phyloP scores from a whole-genome alignment of 1,139 yeast species.

The Pichia terricola region DNA sequence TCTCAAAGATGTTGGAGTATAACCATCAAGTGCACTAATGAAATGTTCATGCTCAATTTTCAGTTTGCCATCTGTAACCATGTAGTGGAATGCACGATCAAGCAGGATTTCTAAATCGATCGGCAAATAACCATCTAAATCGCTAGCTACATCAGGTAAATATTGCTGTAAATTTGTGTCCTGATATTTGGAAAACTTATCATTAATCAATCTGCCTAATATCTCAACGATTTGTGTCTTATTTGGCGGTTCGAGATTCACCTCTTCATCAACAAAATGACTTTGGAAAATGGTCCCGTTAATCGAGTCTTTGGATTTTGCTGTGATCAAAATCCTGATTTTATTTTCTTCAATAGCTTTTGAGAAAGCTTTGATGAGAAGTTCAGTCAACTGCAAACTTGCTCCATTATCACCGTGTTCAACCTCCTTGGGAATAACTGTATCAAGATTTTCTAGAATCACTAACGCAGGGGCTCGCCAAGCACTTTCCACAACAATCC shows the following conservation, averaged over 20 bases:
- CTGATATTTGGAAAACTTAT: conserved; percentile 6
- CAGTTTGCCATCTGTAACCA: conserved; percentile 30
- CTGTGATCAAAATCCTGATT: conserved; percentile 46
- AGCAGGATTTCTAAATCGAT: conserved; percentile 65
- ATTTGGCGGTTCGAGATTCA: conserved; percentile 60
- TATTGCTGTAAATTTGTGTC: conserved; percentile 35
- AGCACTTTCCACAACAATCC: conserved; percentile 50
- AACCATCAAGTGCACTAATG: conserved; percentile 52
- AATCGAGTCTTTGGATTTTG: conserved; percentile 56
- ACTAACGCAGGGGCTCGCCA: conserved; percentile 78
- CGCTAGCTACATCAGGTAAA: conserved; percentile 57
- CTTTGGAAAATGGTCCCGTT: conserved; percentile 54
- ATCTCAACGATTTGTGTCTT: conserved; percentile 50
- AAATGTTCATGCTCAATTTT: conserved; percentile 29
- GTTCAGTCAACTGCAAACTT: conserved; percentile 50
- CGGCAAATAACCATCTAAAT: conserved; percentile 86
- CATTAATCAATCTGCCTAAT: conserved; percentile 36
- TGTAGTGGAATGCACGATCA: conserved; percentile 68
- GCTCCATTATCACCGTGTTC: conserved; percentile 59
- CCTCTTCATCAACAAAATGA: conserved; percentile 60
- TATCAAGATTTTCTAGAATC: conserved; percentile 74
- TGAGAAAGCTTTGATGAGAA: conserved; percentile 30
- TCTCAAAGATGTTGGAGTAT: conserved; percentile 71
- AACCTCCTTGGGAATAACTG: conserved; percentile 58
- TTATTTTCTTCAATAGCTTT: conserved; percentile 33